These are phyloP conservation scores for Bidens hawaiensis DNA, from an alignment of 140 eudicot genomes.

Conservation along the genomic window DNA sequence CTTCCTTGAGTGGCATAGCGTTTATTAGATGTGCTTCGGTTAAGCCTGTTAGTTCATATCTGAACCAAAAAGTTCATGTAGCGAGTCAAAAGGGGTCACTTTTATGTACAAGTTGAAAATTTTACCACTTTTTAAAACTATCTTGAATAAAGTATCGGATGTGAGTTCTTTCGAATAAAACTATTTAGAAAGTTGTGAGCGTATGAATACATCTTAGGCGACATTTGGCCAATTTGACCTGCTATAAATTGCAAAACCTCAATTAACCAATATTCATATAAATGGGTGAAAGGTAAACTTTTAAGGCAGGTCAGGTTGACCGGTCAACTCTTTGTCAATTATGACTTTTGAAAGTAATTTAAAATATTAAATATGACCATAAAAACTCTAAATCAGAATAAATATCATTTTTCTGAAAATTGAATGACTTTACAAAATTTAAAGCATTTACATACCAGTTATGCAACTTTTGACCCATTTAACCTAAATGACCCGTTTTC, in stretches of 20 bases:
- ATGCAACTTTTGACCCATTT: not conserved
- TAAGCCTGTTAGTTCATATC: conserved; percentile 59
- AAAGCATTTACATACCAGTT: not conserved
- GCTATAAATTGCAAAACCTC: not conserved
- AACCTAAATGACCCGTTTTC: not conserved
- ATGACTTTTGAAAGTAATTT: not conserved
- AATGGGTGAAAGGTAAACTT: no score
- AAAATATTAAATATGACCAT: not conserved
- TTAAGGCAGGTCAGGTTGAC: no score
- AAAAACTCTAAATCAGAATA: not conserved
- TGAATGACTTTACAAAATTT: not conserved
- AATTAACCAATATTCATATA: not conserved
- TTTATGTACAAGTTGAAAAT: not conserved
- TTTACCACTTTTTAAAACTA: not conserved
- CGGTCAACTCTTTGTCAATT: not conserved
- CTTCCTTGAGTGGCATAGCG: conserved; percentile 57
- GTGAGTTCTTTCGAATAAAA: not conserved
- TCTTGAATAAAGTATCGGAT: not conserved
- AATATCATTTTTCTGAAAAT: not conserved
- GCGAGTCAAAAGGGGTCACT: not conserved
- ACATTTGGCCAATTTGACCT: not conserved
- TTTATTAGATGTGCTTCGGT: conserved; percentile 52
- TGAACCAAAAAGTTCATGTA: conserved; percentile 15
- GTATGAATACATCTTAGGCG: not conserved
- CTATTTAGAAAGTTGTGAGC: not conserved